Base-by-base conservation (phyloP, 176 grass and related monocot genomes). In the Calamus simplicifolius region DNA sequence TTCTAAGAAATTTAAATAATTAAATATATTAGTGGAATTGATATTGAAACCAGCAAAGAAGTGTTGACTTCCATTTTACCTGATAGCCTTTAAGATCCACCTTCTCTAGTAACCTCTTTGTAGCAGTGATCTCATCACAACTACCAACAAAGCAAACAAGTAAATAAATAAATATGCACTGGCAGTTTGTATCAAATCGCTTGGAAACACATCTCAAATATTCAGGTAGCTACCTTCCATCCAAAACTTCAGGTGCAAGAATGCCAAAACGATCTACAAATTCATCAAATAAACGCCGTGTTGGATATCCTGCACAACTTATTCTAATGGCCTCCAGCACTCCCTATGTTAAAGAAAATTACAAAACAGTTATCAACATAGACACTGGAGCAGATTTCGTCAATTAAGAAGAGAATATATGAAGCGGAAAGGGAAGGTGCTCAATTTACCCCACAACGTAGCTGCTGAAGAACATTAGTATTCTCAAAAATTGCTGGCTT, bases 241-340 rank as follows among this genome's bases (percentile, higher is more conserved):
- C 66, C 51, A 98, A 74, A 69, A 85, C 71, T 80, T 98, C 79
- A 29, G 93, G 79, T 61, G 69, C 67, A 58, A 98, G 63, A 79
- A 92, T 79, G 68, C 93, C 88, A 92, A 98, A 98, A 17, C 93
- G 88, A 61, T 98, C 81, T 19, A 92, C 72, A 84, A 98, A 98
- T 80, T 98, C 93, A 71, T 98, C 87, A 75, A 73, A 97, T 59
- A 62, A 78, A 2, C 93, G 70, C 64, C 84, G 87, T 7, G 93
- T 97, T 62, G 93, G 93, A 68, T 75, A 97, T 55, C 93, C 93
- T 52, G 85, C 78, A 76, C 93, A 97, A 61, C 93, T 97, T 80
- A 97, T 90, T 73, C 87, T 78, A 74, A 97, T 97, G 10, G 93
- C 93, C 73, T 97, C 93, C 69, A 97, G 59, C 48, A 97, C 93